Percentiles rank a stretch among this genome's conserved stretches.
These are phyloP conservation scores for Aureobasidium sp. DNA, from an alignment of 2,329 filamentous ascomycete genomes.

Conservation along the genomic window DNA sequence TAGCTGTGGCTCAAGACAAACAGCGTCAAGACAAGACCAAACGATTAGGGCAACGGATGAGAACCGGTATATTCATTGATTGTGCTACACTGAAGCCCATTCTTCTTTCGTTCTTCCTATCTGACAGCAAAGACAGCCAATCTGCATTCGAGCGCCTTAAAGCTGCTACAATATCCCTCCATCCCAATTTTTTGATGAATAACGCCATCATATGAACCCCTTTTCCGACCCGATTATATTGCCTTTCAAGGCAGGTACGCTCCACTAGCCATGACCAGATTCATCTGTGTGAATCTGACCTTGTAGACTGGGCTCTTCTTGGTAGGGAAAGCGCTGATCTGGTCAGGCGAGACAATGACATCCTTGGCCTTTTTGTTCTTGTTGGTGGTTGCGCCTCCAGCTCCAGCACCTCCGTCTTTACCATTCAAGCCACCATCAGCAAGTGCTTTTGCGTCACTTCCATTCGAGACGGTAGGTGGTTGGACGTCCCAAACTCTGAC, in stretches of 20 bases:
- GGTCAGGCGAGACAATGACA: conserved; percentile 80
- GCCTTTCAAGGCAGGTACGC: conserved; percentile 45
- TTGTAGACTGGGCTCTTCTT: conserved; percentile 95
- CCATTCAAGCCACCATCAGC: conserved; percentile 36
- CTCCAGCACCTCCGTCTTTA: conserved; percentile 46
- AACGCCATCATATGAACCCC: not conserved
- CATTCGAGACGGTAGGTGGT: conserved; percentile 36
- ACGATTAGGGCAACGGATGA: no score
- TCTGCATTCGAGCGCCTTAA: not conserved
- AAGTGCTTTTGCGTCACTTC: conserved; percentile 37
- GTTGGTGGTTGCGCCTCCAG: conserved; percentile 24
- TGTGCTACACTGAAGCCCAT: no score
- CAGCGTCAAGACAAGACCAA: no score
- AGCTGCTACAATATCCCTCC: not conserved
- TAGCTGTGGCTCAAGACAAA: no score
- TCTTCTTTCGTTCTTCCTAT: no score
- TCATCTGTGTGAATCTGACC: conserved; percentile 91
- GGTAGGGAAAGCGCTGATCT: conserved; percentile 88
- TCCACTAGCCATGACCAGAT: conserved; percentile 79
- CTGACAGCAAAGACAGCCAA: not conserved
- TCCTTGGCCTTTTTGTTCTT: conserved; percentile 74
- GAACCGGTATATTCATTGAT: no score
- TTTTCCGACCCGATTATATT: not conserved
- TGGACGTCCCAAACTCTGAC: conserved; percentile 90
- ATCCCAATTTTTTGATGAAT: not conserved